phyloP scores from a whole-genome alignment of 495 filamentous ascomycete species.

The Annulohypoxylon bovei region DNA sequence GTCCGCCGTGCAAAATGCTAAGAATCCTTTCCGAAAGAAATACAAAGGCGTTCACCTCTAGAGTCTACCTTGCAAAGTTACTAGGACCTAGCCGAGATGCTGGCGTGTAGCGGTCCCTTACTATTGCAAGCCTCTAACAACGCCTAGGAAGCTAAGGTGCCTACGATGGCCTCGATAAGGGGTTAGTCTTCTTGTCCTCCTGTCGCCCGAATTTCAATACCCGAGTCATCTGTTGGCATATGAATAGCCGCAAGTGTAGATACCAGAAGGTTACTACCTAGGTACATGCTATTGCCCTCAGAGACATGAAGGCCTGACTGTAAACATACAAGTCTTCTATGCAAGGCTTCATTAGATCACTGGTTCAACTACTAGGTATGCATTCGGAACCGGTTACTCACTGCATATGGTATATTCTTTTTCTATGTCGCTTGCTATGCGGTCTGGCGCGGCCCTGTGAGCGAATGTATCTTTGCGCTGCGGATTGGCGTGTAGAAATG shows the following conservation, averaged over 20 bases:
- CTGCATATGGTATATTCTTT: constrained; percentile 18
- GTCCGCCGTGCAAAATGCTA: constrained; percentile 1
- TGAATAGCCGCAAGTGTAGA: constrained; percentile 27
- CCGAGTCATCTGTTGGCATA: constrained; percentile 5
- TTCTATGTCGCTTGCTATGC: constrained; percentile 1
- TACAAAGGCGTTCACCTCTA: background rate
- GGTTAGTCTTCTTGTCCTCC: constrained; percentile 17
- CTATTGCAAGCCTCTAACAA: constrained; percentile 15
- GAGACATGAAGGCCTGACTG: too few relatives aligned
- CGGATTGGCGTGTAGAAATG: constrained; percentile 18
- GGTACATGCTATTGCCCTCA: too few relatives aligned
- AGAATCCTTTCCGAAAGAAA: constrained; percentile 28
- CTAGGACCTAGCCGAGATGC: constrained; percentile 7
- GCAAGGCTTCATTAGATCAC: constrained; percentile 31
- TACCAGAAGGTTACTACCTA: constrained; percentile 4
- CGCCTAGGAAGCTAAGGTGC: constrained; percentile 8
- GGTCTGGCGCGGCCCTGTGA: constrained; percentile 1
- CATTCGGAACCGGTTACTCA: constrained; percentile 12
- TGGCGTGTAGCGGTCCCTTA: background rate
- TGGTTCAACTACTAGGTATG: constrained; percentile 8
- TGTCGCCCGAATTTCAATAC: constrained; percentile 3
- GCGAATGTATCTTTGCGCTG: constrained; percentile 11
- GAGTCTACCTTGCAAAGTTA: constrained; percentile 20
- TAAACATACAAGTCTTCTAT: constrained; percentile 21
- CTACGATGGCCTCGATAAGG: constrained; percentile 2